Evolutionary conservation across 1,284 basidiomycete species (phyloP).

Genomic region (Puccinia coronata): DNA sequence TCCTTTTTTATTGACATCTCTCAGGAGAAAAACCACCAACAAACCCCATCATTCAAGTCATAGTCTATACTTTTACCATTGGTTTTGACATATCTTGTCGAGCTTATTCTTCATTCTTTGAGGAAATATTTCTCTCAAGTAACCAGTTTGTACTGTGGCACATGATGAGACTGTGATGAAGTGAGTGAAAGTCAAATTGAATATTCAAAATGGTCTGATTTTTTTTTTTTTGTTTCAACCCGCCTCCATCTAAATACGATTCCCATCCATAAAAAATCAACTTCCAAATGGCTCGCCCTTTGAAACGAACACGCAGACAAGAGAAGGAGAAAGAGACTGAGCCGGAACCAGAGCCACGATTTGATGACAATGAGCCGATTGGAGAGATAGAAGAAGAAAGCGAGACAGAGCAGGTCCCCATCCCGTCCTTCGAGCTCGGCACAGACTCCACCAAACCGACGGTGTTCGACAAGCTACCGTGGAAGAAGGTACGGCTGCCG

Average conservation of each 20-base stretch:
- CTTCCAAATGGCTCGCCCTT: neutral
- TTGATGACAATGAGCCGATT: constrained; percentile 33
- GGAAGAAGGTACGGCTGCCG: constrained; percentile 41
- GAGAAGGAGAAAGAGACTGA: neutral
- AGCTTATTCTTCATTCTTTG: too few species aligned
- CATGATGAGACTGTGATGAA: too few species aligned
- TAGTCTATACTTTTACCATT: too few species aligned
- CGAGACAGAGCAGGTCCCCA: neutral
- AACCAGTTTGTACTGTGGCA: too few species aligned
- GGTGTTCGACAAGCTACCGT: constrained; percentile 45
- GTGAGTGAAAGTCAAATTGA: too few species aligned
- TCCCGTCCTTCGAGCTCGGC: constrained; percentile 25
- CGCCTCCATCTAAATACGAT: neutral
- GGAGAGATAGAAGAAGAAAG: neutral
- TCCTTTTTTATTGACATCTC: too few species aligned
- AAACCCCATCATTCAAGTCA: too few species aligned
- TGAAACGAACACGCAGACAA: constrained; percentile 1
- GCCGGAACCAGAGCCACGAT: constrained; percentile 21
- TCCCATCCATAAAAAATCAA: neutral
- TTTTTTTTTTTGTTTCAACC: too few species aligned
- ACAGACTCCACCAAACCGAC: constrained; percentile 49
- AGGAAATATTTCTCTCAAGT: too few species aligned
- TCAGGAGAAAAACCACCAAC: too few species aligned
- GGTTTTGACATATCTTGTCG: too few species aligned
- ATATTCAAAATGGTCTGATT: too few species aligned